Evolutionary conservation across 1,284 basidiomycete species (phyloP).

Genomic region (Erythrobasidium hasegawianum): DNA sequence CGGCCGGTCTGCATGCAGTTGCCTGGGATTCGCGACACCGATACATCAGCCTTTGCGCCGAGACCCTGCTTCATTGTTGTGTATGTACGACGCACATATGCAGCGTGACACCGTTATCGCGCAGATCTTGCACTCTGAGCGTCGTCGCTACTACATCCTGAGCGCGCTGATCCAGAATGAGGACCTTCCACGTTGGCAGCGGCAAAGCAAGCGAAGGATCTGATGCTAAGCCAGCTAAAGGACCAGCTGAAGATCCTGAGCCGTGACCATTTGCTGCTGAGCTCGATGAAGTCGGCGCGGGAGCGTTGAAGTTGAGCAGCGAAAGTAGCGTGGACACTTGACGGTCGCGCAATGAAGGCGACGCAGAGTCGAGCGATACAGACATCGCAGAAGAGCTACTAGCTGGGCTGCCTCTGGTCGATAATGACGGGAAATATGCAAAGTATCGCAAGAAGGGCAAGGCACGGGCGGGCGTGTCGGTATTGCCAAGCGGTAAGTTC

Average conservation of each 20-base stretch:
- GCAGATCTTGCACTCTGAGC: constrained; percentile 88
- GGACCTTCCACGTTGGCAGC: constrained; percentile 91
- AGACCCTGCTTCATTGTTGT: too few relatives aligned
- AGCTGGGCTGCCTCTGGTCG: too few relatives aligned
- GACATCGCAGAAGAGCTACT: too few relatives aligned
- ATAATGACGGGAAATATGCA: too few relatives aligned
- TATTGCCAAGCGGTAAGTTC: too few relatives aligned
- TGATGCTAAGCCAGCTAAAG: constrained; percentile 25
- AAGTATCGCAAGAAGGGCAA: too few relatives aligned
- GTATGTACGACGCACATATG: constrained; percentile 87
- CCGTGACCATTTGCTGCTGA: constrained; percentile 26
- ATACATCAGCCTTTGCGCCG: too few relatives aligned
- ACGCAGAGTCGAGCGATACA: not conserved
- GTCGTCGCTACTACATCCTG: constrained; percentile 96
- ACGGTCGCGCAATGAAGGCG: constrained; percentile 65
- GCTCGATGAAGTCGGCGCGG: constrained; percentile 45
- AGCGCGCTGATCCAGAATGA: constrained; percentile 89
- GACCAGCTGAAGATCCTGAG: constrained; percentile 1
- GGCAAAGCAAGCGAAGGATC: constrained; percentile 9
- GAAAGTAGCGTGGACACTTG: constrained; percentile 69
- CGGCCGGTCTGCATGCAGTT: constrained; percentile 84
- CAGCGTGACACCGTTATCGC: constrained; percentile 92
- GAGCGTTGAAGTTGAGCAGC: constrained; percentile 61
- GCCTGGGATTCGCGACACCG: constrained; percentile 57
- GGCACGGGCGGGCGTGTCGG: too few relatives aligned